These are phyloP conservation scores for Trichophyton simii DNA, from an alignment of 2,329 filamentous ascomycete species.

Conservation along the genomic window DNA sequence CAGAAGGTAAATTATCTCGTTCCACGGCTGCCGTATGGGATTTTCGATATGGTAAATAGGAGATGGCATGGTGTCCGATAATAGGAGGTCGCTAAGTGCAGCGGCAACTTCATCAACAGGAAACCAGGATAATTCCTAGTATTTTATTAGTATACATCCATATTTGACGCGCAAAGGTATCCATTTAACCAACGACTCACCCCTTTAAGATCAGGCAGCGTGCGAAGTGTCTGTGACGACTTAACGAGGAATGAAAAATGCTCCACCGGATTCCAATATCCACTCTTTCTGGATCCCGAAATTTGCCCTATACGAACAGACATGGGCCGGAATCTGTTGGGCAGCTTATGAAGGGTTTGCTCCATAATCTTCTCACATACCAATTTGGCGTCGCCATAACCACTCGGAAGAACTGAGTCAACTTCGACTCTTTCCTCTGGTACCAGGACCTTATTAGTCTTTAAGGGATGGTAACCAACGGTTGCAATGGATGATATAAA, in stretches of 20 bases:
- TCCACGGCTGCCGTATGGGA: slow-evolving; percentile 32
- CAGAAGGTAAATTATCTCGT: slow-evolving; percentile 24
- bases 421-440: slow-evolving; percentile 35
- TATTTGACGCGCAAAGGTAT: slow-evolving; percentile 16
- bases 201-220: slow-evolving; percentile 25
- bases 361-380: slow-evolving; percentile 41
- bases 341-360: slow-evolving; percentile 35
- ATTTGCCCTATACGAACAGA: slow-evolving; percentile 42
- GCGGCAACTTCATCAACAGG: slow-evolving; percentile 35
- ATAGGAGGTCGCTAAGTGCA: slow-evolving; percentile 24
- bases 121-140: slow-evolving; percentile 30
- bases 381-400: slow-evolving; percentile 44
- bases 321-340: slow-evolving; percentile 33
- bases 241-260: slow-evolving; percentile 41
- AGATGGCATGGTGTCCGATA: slow-evolving; percentile 15
- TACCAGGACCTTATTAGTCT: slow-evolving; percentile 21
- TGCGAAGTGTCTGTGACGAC: slow-evolving; percentile 35
- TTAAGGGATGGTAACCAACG: slow-evolving; percentile 24
- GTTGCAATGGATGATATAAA: slow-evolving; percentile 33
- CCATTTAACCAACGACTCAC: background rate
- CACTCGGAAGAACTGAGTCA: slow-evolving; percentile 32
- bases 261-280: slow-evolving; percentile 45
- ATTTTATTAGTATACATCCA: slow-evolving; percentile 16
- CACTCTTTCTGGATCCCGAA: slow-evolving; percentile 37
- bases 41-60: slow-evolving; percentile 38